Conservation (phyloP, 2,329 filamentous ascomycete genomes). For the Rugonectria rugulosa region DNA sequence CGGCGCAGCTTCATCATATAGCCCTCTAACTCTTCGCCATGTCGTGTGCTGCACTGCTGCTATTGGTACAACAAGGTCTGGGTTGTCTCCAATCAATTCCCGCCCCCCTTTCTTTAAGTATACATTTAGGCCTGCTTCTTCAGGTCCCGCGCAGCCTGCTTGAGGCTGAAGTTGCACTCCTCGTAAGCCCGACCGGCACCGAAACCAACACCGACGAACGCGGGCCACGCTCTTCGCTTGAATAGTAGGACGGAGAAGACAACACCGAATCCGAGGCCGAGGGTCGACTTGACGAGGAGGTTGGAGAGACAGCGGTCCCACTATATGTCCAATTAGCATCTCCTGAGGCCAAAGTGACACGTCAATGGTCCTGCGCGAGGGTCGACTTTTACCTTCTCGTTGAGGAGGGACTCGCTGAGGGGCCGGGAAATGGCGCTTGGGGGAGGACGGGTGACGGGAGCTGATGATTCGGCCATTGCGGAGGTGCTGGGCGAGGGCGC, state of each 20-base stretch:
- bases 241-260: constrained; percentile 98
- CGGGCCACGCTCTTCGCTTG: constrained; percentile 97
- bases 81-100: constrained; percentile 3
- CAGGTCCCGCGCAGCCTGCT: constrained; percentile 66
- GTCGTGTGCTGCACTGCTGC: constrained; percentile 30
- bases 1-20: constrained; percentile 27
- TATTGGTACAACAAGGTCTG: constrained; percentile 39
- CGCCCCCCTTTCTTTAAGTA: background rate
- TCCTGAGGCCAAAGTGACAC: background rate
- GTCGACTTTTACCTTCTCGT: constrained; percentile 99
- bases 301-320: constrained; percentile 99
- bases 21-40: constrained; percentile 29
- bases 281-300: constrained; percentile 92
- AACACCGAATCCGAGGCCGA: constrained; percentile 96
- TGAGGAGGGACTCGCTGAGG: constrained; percentile 96
- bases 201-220: constrained; percentile 93
- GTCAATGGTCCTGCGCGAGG: too few species aligned
- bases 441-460: constrained; percentile 55
- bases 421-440: constrained; percentile 77
- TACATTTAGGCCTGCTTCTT: constrained; percentile 57
- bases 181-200: constrained; percentile 97
- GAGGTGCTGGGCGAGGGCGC: constrained; percentile 17
- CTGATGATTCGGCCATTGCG: constrained; percentile 64
- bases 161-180: constrained; percentile 88
- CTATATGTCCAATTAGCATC: constrained; percentile 57